A percentile compares a stretch with the other conserved stretches of the same genome.
These are phyloP conservation scores for Gillenia trifoliata DNA, from an alignment of 306 rosid genomes.

Conservation along the genomic window DNA sequence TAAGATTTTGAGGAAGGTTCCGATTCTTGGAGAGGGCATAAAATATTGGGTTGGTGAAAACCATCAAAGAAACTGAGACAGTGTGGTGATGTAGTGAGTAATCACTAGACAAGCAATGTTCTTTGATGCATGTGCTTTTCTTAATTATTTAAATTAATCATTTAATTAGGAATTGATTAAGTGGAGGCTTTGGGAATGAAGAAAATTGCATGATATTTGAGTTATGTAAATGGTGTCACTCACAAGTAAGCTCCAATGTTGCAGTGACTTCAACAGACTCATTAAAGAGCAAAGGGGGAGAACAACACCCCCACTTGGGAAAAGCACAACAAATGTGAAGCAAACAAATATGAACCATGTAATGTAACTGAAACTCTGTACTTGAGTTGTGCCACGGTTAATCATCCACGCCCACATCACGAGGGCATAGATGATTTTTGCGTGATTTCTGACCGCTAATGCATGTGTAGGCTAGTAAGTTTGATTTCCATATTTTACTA, in stretches of 20 bases:
- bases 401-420: not conserved
- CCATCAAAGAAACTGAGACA: constrained; percentile 41
- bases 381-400: constrained; percentile 2
- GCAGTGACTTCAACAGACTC: constrained; percentile 29
- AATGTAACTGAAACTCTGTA: constrained; percentile 18
- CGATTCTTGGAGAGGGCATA: constrained; percentile 24
- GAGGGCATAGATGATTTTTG: not conserved
- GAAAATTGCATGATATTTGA: no score
- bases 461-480: not conserved
- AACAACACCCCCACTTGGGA: constrained; percentile 20
- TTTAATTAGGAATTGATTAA: not conserved
- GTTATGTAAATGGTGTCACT: no score
- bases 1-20: constrained; percentile 24
- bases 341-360: constrained; percentile 12
- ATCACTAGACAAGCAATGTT: constrained; percentile 41
- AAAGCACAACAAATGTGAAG: constrained; percentile 23
- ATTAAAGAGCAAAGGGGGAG: constrained; percentile 20
- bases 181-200: constrained; percentile 37
- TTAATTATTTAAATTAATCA: not conserved
- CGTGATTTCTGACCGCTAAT: not conserved
- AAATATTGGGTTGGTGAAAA: constrained; percentile 29
- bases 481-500: not conserved
- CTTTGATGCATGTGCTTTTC: constrained; percentile 40
- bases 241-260: constrained; percentile 12
- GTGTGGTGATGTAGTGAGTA: constrained; percentile 39